Evolutionary conservation across 345 rosid genomes (phyloP), one percentile per base, ranked within the genome.

Genomic region (Cardamine chenopodiifolia): DNA sequence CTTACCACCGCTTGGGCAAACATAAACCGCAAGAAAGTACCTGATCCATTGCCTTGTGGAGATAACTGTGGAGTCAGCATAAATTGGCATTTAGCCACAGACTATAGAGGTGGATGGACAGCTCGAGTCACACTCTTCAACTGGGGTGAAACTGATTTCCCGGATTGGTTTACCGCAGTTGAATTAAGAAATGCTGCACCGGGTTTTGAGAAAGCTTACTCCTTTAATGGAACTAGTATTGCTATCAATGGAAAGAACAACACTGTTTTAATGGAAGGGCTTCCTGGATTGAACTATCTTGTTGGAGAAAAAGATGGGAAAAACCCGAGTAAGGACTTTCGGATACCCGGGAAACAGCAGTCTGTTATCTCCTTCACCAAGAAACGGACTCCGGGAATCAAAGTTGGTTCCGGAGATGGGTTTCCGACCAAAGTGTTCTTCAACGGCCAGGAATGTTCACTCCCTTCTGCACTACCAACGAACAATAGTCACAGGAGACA

Each of bases 31-130:
- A 59, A 71, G 15, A 7, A 78, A 3, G 75, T 90, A 34, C 98
- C 98, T 4, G 79, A 83, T 39, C 98, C 96, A 2, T 48, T 87
- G 86, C 98, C 99, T 0, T 95, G 98, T 66, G 86, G 87, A 20
- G 98, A 95, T 75, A 89, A 89, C 72, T 92, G 98, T 39, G 98
- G 99, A 40, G 94, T 95, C 66, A 92, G 89, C 73, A 87, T 95
- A 57, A 95, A 95, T 73, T 90, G 98, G 98, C 98, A 92, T 74
- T 26, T 95, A 10, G 68, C 78, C 17, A 89, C 97, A 0, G 99
- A 95, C 75, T 89, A 86, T 69, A 75, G 75, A 19, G 70, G 88
- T 0, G 99, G 99, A 45, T 95, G 99, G 97, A 84, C 84, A 32
- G 96, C 98, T 8, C 85, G 96, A 66, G 69, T 92, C 79, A 95